These are phyloP conservation scores for Biancaea sappan DNA, from an alignment of 306 rosid genomes.

Conservation along the genomic window DNA sequence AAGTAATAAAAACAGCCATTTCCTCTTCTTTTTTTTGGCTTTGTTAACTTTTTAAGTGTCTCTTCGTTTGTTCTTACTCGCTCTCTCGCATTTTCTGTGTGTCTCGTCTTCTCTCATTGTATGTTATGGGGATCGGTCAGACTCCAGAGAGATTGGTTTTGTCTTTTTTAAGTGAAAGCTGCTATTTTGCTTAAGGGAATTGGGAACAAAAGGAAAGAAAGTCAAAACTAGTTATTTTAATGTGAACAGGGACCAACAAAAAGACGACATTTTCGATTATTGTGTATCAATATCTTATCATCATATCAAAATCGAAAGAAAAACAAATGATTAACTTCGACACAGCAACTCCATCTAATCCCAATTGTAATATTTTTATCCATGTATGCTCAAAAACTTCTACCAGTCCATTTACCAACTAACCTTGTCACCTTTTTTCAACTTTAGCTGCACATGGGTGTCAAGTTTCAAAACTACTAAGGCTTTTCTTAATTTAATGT, in stretches of 20 bases:
- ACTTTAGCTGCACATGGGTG: constrained; percentile 48
- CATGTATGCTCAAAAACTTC: constrained; percentile 18
- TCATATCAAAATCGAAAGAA: background rate
- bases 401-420: constrained; percentile 34
- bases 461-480: too few species aligned
- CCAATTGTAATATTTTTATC: background rate
- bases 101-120: constrained; percentile 27
- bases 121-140: constrained; percentile 24
- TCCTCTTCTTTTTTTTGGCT: background rate
- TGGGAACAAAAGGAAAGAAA: constrained; percentile 18
- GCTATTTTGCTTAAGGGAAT: constrained; percentile 29
- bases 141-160: constrained; percentile 39
- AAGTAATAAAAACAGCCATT: background rate
- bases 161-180: constrained; percentile 42
- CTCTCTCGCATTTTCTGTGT: constrained; percentile 19
- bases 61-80: constrained; percentile 40
- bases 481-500: too few species aligned
- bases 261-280: constrained; percentile 25
- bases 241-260: constrained; percentile 25
- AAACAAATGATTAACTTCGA: background rate
- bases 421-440: constrained; percentile 29
- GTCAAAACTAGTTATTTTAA: constrained; percentile 20
- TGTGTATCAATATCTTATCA: too few species aligned
- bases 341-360: constrained; percentile 15
- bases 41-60: constrained; percentile 18